Evolutionary conservation across 1,284 basidiomycete species (phyloP), one percentile per base, ranked within the genome.

Genomic region (Xanthoconium separans): DNA sequence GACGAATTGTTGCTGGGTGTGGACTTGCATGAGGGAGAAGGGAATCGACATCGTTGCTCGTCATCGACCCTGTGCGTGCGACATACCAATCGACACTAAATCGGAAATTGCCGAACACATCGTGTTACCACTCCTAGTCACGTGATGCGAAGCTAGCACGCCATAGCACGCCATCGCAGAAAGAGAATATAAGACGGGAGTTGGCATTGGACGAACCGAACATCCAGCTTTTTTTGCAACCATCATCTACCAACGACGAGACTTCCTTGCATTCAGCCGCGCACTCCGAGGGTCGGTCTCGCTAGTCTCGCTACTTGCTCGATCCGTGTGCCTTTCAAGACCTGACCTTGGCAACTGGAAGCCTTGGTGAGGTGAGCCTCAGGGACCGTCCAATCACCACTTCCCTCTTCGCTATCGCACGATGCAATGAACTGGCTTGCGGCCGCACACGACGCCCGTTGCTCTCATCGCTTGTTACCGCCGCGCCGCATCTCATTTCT

Each of bases 131-230:
- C 55, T 31, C 3, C 15, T 45, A 5, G 2, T 43, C 66, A 68
- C 64, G 70, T 72, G 70, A 67, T 61, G 68, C 45, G 70, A 71
- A 58, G 51, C 36, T 44, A 68, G 63, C 66, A 70, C 66, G 69
- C 63, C 54, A 36, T 50, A 56, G 63, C 68, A 70, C 69, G 57
- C 56, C 53, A 71, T 70, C 39, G 15, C 18, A 22, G 36, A 9
- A 12, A n/a, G 13, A 13, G 11, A 37, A 57, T 68, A 71, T 70
- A 68, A 37, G 10, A 37, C 7, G 36, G 10, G 36, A 37, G 4
- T 9, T 18, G 16, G 7, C 27, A 27, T 4, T 7, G 27, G 7
- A 27, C 27, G 27, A 27, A 27, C 24, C 24, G n/a, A n/a, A n/a
- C n/a, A 4, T 4, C 4, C 4, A n/a, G n/a, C 4, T 22, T 22